Base-by-base conservation (phyloP, 1,139 yeast species). In the Debaryomyces sp. region DNA sequence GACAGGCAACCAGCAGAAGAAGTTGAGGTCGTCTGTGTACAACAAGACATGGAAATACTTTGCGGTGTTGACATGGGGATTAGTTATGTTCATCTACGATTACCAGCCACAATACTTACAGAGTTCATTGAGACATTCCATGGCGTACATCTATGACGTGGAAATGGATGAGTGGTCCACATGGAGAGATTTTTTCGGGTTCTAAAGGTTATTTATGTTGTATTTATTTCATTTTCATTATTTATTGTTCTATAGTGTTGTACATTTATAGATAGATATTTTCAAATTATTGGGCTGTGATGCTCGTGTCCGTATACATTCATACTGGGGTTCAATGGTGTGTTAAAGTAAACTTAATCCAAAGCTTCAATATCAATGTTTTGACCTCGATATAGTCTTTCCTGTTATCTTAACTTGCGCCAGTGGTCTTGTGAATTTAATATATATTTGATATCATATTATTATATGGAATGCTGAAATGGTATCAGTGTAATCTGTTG, bases 51-150 rank as follows among this genome's bases (percentile, higher is more conserved):
- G 92, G 92, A 75, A 82, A 43, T 65, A 79, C 47, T 82, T 85
- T 62, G 87, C 92, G 1, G 81, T 87, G n/a, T 53, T 83, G 6
- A 75, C 85, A 8, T 88, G 96, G 96, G 95, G 85, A 0, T 64
- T 81, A 44, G 89, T 87, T 44, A 87, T 88, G 94, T 75, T 80
- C 58, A 73, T 88, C 47, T 87, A 85, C 66, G 80, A 85, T 52
- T 72, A 73, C 52, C 86, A 87, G 54, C 87, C 88, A 6, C 77
- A 77, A 45, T 78, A 80, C 57, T 72, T 88, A 48, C 94, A 87
- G 60, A 76, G 80, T 50, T 81, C 89, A 5, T 72, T 88, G 74
- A 77, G 87, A 56, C 84, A 82, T 55, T 81, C 89, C 47, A 84
- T 88, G 89, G 82, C 84, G 45, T 87, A 83, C 60, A 81, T 87